Percentiles rank a stretch among this genome's conserved stretches.
Evolutionary conservation across 2,329 filamentous ascomycete species (phyloP).

Genomic region (Penicillium carneum): DNA sequence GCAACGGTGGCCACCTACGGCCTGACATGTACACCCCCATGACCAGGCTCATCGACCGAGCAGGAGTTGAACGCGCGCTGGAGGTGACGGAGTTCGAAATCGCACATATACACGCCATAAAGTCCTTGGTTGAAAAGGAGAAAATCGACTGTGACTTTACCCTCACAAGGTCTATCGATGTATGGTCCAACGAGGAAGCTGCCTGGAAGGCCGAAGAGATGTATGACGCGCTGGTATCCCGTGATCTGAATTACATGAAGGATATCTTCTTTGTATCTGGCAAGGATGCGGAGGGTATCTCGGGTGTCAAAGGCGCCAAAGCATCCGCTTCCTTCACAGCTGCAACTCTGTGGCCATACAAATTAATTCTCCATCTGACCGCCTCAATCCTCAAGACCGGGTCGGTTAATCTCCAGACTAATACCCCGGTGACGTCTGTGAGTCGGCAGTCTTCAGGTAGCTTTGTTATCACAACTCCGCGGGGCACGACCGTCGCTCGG

Average conservation of each 20-base stretch:
- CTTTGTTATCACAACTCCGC: constrained; percentile 63
- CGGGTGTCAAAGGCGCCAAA: constrained; percentile 52
- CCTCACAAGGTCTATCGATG: constrained; percentile 53
- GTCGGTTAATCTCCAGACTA: constrained; percentile 60
- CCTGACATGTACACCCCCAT: constrained; percentile 55
- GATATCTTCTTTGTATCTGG: constrained; percentile 42
- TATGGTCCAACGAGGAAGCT: constrained; percentile 48
- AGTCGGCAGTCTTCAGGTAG: constrained; percentile 56
- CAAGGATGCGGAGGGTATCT: constrained; percentile 46
- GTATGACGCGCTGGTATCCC: constrained; percentile 43
- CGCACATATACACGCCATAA: constrained; percentile 52
- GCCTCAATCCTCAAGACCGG: constrained; percentile 60
- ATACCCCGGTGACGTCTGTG: constrained; percentile 55
- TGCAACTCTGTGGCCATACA: constrained; percentile 69
- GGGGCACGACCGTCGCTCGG: constrained; percentile 69
- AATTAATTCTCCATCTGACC: constrained; percentile 73
- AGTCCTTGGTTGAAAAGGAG: constrained; percentile 52
- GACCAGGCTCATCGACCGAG: constrained; percentile 46
- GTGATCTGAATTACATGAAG: constrained; percentile 42
- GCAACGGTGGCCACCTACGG: constrained; percentile 56
- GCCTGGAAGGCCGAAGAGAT: constrained; percentile 39
- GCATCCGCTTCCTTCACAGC: constrained; percentile 49
- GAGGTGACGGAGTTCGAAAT: constrained; percentile 53
- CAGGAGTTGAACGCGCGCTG: constrained; percentile 46
- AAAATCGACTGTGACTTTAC: constrained; percentile 57